phyloP scores from a whole-genome alignment of 345 rosid genomes.

The Euphorbia peplus region DNA sequence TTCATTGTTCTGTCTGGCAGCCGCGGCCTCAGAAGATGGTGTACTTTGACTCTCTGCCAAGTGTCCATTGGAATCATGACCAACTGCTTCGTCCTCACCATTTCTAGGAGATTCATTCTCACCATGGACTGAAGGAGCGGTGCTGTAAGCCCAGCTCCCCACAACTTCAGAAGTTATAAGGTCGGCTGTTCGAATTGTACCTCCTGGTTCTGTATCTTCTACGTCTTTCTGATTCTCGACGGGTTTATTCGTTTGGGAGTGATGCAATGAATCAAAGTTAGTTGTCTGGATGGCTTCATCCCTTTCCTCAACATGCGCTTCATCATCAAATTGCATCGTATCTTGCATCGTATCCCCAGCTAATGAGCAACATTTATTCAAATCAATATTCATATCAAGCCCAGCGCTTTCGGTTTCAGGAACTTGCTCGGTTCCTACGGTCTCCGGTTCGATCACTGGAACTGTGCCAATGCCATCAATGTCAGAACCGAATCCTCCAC shows the following conservation, averaged over 20 bases:
- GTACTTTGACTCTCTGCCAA: conserved; percentile 57
- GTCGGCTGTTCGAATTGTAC: conserved; percentile 65
- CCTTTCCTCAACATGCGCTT: conserved; percentile 44
- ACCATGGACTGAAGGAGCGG: conserved; percentile 77
- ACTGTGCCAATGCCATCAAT: conserved; percentile 59
- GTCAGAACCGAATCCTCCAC: conserved; percentile 85
- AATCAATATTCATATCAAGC: conserved; percentile 33
- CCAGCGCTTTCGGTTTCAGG: conserved; percentile 76
- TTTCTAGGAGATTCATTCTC: conserved; percentile 59
- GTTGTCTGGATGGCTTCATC: conserved; percentile 32
- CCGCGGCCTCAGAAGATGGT: conserved; percentile 40
- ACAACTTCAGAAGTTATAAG: conserved; percentile 83
- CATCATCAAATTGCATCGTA: conserved; percentile 82
- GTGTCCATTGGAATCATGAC: conserved; percentile 40
- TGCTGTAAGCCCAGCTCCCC: conserved; percentile 87
- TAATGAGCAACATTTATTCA: conserved; percentile 34
- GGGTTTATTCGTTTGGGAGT: conserved; percentile 33
- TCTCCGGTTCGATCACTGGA: conserved; percentile 52
- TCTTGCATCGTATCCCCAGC: conserved; percentile 88
- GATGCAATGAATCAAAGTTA: conserved; percentile 21
- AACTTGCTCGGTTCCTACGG: conserved; percentile 69
- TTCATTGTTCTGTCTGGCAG: conserved; percentile 31
- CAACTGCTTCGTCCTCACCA: conserved; percentile 33
- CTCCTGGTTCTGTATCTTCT: conserved; percentile 64
- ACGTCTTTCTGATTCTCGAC: conserved; percentile 33